Evolutionary conservation across 192 early-diverging fungal species (phyloP).

Genomic region (Coemansia umbellata): DNA sequence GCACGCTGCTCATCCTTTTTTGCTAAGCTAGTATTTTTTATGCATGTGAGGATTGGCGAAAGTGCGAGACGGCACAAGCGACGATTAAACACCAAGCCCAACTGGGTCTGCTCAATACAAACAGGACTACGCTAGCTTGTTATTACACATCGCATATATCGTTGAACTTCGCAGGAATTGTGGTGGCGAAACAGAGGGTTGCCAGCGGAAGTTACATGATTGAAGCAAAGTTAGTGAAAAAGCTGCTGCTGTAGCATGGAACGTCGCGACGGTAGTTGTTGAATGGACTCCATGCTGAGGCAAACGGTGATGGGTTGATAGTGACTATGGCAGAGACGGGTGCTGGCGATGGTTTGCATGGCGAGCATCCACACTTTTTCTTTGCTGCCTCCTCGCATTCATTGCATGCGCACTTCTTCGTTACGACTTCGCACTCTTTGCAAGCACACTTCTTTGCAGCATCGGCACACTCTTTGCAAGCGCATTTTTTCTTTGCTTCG

Average conservation of each 20-base stretch:
- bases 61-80: no score
- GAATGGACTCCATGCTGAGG: conserved; percentile 52
- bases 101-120: no score
- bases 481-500: conserved; percentile 4
- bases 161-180: no score
- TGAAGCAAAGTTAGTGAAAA: conserved; percentile 47
- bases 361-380: conserved; percentile 16
- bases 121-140: no score
- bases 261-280: conserved; percentile 51
- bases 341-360: conserved; percentile 15
- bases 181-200: no score
- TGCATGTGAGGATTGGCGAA: no score
- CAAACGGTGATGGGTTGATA: conserved; percentile 46
- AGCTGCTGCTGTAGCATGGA: conserved; percentile 43
- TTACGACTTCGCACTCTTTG: no score
- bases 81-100: no score
- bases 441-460: conserved; percentile 7
- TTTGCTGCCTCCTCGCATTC: conserved; percentile 13
- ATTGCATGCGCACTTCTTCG: conserved; percentile 8
- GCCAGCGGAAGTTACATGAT: no score
- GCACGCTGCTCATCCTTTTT: no score
- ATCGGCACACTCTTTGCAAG: conserved; percentile 20
- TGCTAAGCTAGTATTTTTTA: no score
- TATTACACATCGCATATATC: no score
- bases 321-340: conserved; percentile 11